Evolutionary conservation across 331 rosid genomes (phyloP).

Genomic region (Pyracantha coccinea): DNA sequence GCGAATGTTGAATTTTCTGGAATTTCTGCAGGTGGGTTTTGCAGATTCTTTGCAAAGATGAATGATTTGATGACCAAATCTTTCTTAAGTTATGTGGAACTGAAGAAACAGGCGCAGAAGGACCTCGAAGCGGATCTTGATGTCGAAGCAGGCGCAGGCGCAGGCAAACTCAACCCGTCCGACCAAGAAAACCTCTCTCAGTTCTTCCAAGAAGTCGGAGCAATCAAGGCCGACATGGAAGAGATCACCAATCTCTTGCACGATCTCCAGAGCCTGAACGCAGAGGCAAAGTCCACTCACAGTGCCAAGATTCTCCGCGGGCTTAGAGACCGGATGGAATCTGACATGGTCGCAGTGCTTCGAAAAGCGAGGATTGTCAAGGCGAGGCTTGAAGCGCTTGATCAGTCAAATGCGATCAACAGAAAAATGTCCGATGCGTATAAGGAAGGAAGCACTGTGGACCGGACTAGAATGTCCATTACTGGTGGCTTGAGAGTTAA

Average conservation of each 20-base stretch:
- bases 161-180: slow-evolving; percentile 30
- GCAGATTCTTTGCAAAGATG: slow-evolving; percentile 45
- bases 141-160: slow-evolving; percentile 49
- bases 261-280: slow-evolving; percentile 67
- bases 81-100: slow-evolving; percentile 82
- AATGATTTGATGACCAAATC: slow-evolving; percentile 86
- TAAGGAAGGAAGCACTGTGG: slow-evolving; percentile 54
- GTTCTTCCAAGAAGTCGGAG: slow-evolving; percentile 60
- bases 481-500: slow-evolving; percentile 76
- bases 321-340: slow-evolving; percentile 72
- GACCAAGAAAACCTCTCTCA: slow-evolving; percentile 67
- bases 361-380: slow-evolving; percentile 62
- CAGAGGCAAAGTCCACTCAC: slow-evolving; percentile 78
- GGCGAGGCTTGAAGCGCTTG: slow-evolving; percentile 57
- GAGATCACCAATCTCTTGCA: slow-evolving; percentile 88
- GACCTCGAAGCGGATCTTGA: slow-evolving; percentile 47
- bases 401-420: slow-evolving; percentile 50
- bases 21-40: slow-evolving; percentile 32
- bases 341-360: slow-evolving; percentile 68
- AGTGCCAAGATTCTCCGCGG: slow-evolving; percentile 81
- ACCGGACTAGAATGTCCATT: slow-evolving; percentile 59
- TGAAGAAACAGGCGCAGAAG: slow-evolving; percentile 63
- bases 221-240: slow-evolving; percentile 68
- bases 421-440: slow-evolving; percentile 20
- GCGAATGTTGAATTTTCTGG: background rate